A percentile compares a stretch with the other conserved stretches of the same genome.
Conservation (phyloP, 2,329 filamentous ascomycete species). For the Ceratocystis harringtonii region DNA sequence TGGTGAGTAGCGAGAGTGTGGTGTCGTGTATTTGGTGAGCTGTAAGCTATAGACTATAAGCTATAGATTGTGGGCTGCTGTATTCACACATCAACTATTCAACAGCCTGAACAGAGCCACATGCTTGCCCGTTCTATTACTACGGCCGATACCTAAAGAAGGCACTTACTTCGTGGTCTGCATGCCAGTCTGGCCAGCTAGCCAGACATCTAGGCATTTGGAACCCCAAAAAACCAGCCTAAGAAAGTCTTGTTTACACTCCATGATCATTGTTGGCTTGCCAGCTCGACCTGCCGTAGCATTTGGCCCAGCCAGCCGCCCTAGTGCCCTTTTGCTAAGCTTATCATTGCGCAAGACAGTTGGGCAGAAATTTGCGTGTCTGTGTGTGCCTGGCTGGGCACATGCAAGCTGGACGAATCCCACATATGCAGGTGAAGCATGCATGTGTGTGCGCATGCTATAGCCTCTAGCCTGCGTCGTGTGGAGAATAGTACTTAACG, state of each 20-base stretch:
- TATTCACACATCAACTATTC: no score
- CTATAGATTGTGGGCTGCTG: no score
- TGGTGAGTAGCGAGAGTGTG: not conserved
- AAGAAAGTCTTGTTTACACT: no score
- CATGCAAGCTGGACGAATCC: not conserved
- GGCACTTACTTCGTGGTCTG: not conserved
- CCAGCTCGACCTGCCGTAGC: no score
- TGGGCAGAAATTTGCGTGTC: slow-evolving; percentile 1
- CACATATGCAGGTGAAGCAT: not conserved
- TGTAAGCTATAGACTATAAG: no score
- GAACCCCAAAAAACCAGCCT: no score
- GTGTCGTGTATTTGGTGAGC: not conserved
- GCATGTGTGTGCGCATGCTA: not conserved
- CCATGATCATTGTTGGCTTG: no score
- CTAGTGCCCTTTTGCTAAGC: not conserved
- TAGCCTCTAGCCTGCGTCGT: not conserved
- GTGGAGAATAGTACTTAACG: not conserved
- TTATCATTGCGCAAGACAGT: not conserved
- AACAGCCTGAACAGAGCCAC: no score
- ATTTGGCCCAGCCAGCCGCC: not conserved
- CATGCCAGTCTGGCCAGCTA: not conserved
- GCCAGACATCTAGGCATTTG: no score
- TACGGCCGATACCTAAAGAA: no score
- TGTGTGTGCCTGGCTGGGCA: not conserved
- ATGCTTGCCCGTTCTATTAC: no score